A percentile compares a stretch with the other conserved stretches of the same genome.
Conservation (phyloP, 75 land plant species). For the Picea sitchensis region DNA sequence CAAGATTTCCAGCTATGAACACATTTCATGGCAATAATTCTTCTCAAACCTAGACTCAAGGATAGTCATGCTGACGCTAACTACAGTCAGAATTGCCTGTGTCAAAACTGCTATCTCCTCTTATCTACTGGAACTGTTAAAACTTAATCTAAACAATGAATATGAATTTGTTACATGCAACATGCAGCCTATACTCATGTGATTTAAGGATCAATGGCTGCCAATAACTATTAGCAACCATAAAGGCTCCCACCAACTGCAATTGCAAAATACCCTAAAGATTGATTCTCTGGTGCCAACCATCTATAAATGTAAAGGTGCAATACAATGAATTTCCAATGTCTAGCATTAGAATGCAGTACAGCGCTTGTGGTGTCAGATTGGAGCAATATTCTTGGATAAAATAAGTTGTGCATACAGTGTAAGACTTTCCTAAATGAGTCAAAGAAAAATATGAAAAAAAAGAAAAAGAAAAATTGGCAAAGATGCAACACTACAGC, state of each 20-base stretch:
- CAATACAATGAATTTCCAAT: neutral
- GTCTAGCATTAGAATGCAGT: too few species aligned
- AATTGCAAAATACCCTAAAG: neutral
- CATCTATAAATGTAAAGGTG: neutral
- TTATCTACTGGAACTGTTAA: too few species aligned
- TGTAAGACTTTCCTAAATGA: neutral
- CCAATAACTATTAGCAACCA: neutral
- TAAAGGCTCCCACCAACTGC: neutral
- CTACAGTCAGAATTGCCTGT: too few species aligned
- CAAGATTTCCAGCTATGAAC: too few species aligned
- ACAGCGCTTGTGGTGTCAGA: neutral
- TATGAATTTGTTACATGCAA: neutral
- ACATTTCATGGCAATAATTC: too few species aligned
- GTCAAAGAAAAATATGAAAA: neutral
- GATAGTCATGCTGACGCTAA: too few species aligned
- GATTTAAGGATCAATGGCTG: neutral
- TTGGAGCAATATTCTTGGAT: neutral
- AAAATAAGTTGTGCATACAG: neutral
- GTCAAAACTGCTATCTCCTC: too few species aligned
- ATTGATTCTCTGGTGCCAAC: neutral
- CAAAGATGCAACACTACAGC: neutral
- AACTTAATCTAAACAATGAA: too few species aligned
- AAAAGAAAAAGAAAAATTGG: neutral
- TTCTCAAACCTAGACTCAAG: too few species aligned
- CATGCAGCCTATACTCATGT: neutral